Conservation (phyloP, 2,329 filamentous ascomycete genomes). For the Neonectria ditissima region DNA sequence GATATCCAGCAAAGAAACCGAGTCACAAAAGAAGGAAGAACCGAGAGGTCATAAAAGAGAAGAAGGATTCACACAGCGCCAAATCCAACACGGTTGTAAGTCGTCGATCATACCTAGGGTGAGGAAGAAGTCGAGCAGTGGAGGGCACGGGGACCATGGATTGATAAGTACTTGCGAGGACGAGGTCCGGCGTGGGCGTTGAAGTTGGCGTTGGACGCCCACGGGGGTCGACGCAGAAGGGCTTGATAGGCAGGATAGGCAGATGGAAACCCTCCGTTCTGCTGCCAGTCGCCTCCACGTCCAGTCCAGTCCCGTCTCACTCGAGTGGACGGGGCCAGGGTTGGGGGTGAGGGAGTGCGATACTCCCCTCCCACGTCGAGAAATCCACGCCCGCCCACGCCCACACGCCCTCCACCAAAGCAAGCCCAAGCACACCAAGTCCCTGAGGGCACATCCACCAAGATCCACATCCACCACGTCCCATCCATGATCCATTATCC, state of each 20-base stretch:
- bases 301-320: slow-evolving; percentile 64
- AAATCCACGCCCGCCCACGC: too few relatives aligned
- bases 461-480: slow-evolving; percentile 43
- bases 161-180: slow-evolving; percentile 60
- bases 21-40: slow-evolving; percentile 64
- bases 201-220: slow-evolving; percentile 49
- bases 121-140: slow-evolving; percentile 51
- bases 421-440: slow-evolving; percentile 19
- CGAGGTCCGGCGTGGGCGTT: slow-evolving; percentile 44
- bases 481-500: slow-evolving; percentile 38
- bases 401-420: background rate
- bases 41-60: slow-evolving; percentile 61
- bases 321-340: slow-evolving; percentile 56
- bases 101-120: slow-evolving; percentile 58
- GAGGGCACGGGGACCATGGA: slow-evolving; percentile 58
- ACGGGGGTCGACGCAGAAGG: slow-evolving; percentile 43
- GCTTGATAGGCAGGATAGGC: slow-evolving; percentile 45
- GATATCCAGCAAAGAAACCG: slow-evolving; percentile 56
- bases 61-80: slow-evolving; percentile 57
- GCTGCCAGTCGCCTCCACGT: slow-evolving; percentile 51
- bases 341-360: slow-evolving; percentile 32
- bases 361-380: slow-evolving; percentile 10
- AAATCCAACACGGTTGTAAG: slow-evolving; percentile 57
- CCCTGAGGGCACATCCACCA: slow-evolving; percentile 31
- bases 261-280: slow-evolving; percentile 46